Evolutionary conservation across 1,139 yeast genomes (phyloP), one percentile per base, ranked within the genome.

Genomic region (Trichomonascaceae sp.): DNA sequence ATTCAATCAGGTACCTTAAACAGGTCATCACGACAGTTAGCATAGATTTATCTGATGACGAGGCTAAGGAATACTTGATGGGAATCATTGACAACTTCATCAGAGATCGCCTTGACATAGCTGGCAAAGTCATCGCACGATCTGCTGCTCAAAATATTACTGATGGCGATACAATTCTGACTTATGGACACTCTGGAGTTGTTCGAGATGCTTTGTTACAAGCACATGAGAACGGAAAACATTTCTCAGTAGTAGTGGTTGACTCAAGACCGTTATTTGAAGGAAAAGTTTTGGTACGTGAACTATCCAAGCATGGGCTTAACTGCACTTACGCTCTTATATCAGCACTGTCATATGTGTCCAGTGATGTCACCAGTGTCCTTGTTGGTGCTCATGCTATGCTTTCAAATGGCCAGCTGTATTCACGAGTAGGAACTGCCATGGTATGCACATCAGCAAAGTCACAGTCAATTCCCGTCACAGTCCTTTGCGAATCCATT

Each of bases 231-330:
- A 81, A 79, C 52, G 77, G 80, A 50, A 89, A 87, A 66, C 75
- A 75, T 49, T 89, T 95, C 71, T 81, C 84, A 57, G 88, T 95
- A 55, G 83, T 90, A 50, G 85, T 93, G 45, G 95, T 91, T 49
- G 99, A 95, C 70, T 87, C 96, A n/a, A 82, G 96, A 64, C 99
- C 99, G 3, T 75, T 93, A 55, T 93, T 89, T 66, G 99, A 95
- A 71, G 99, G 99, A 53, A 87, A 87, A 65, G 81, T 77, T 58
- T 74, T 90, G 64, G 86, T 93, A 10, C 76, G 78, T 50, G 76
- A 77, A 49, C 77, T 95, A 57, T 79, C 88, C 2, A 70, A 71
- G 4, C 73, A 74, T 13, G 85, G 84, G 2, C 74, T 87, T 41
- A 82, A 82, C 57, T 81, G 83, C 45, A 82, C 85, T 51, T 95